These are phyloP conservation scores for Microbotryum saponariae DNA, from an alignment of 1,284 basidiomycete species.

Conservation along the genomic window DNA sequence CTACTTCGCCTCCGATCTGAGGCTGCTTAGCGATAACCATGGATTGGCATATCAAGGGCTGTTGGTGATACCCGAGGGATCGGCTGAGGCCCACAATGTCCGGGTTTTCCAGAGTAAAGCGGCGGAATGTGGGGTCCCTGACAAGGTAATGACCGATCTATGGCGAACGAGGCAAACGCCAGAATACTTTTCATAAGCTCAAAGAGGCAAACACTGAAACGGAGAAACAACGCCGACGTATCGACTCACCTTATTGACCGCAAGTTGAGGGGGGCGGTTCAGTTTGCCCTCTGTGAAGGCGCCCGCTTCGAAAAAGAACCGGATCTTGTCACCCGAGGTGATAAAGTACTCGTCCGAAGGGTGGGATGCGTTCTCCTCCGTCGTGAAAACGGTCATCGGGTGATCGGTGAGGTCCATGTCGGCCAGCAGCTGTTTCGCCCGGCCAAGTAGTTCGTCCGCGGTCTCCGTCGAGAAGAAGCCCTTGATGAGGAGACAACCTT, in stretches of 20 bases:
- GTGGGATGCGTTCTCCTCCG: constrained; percentile 55
- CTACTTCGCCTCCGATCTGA: constrained; percentile 65
- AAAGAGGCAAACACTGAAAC: not conserved
- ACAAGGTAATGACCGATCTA: constrained; percentile 57
- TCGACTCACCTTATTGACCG: constrained; percentile 45
- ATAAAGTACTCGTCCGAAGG: constrained; percentile 90
- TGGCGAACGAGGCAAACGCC: not conserved
- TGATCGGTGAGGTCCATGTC: constrained; percentile 70
- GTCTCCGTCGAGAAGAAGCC: constrained; percentile 59
- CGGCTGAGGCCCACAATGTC: constrained; percentile 21
- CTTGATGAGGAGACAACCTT: constrained; percentile 67
- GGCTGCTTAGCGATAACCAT: constrained; percentile 88
- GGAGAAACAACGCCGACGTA: not conserved
- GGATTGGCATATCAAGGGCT: constrained; percentile 58
- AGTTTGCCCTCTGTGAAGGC: constrained; percentile 57
- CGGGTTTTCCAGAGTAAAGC: constrained; percentile 8
- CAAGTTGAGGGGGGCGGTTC: constrained; percentile 61
- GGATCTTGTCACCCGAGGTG: constrained; percentile 81
- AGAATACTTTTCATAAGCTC: not conserved
- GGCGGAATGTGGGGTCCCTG: constrained; percentile 61
- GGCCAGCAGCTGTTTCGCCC: constrained; percentile 50
- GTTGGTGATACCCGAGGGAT: constrained; percentile 28
- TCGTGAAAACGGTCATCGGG: constrained; percentile 83
- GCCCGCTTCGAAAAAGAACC: constrained; percentile 78
- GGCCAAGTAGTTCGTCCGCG: constrained; percentile 56